Conservation (phyloP, 441 rosid species). For the Dalechampia spathulata region DNA sequence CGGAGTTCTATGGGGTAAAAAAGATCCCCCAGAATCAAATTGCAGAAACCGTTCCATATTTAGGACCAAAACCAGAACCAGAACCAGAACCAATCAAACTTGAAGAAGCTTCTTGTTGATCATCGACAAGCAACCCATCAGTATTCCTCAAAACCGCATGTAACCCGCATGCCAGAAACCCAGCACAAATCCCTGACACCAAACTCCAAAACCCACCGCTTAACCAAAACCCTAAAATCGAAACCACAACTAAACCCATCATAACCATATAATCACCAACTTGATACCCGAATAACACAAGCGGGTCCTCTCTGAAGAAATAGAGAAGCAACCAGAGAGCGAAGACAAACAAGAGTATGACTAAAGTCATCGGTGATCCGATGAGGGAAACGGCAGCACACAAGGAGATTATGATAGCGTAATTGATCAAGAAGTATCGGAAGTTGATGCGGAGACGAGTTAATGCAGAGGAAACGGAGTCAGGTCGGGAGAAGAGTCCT, state of each 20-base stretch:
- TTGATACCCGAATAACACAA: slow-evolving; percentile 26
- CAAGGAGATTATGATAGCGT: slow-evolving; percentile 21
- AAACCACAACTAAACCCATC: slow-evolving; percentile 21
- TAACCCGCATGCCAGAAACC: slow-evolving; percentile 23
- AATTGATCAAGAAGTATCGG: slow-evolving; percentile 34
- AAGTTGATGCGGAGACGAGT: slow-evolving; percentile 22
- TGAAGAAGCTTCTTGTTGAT: slow-evolving; percentile 4
- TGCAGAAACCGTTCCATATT: slow-evolving; percentile 8
- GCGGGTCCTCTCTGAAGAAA: slow-evolving; percentile 36
- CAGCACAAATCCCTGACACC: slow-evolving; percentile 23
- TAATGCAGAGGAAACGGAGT: slow-evolving; percentile 20
- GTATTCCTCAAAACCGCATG: slow-evolving; percentile 31
- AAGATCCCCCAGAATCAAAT: slow-evolving; percentile 2
- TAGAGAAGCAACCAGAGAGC: slow-evolving; percentile 37
- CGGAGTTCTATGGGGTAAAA: not conserved
- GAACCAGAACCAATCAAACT: slow-evolving; percentile 8
- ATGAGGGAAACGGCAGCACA: slow-evolving; percentile 27
- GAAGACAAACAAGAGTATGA: slow-evolving; percentile 17
- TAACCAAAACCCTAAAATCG: slow-evolving; percentile 31
- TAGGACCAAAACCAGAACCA: not conserved
- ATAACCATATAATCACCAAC: slow-evolving; percentile 25
- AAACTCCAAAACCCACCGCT: slow-evolving; percentile 23
- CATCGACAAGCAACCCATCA: slow-evolving; percentile 28
- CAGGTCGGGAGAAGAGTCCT: slow-evolving; percentile 24
- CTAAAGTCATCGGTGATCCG: slow-evolving; percentile 25